Percentiles rank a stretch among this genome's conserved stretches.
phyloP scores from a whole-genome alignment of 1,139 yeast genomes.

The Geotrichum reessii region DNA sequence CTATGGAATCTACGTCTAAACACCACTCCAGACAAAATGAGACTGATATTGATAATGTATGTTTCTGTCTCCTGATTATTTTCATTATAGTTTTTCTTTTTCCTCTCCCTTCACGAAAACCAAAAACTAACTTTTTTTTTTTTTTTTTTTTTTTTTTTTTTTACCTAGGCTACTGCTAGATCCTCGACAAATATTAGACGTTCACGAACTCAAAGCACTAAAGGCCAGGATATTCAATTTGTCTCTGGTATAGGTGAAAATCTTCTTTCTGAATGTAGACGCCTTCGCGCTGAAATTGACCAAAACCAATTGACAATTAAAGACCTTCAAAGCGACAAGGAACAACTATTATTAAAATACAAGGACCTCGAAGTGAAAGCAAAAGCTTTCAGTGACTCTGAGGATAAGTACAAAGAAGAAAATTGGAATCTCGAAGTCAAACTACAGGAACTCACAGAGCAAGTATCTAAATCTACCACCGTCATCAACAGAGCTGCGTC shows the following conservation, averaged over 20 bases:
- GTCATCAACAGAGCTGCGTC: slow-evolving; percentile 27
- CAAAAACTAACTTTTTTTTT: background rate
- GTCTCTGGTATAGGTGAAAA: slow-evolving; percentile 81
- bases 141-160: background rate
- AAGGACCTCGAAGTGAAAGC: slow-evolving; percentile 35
- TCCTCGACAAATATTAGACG: background rate
- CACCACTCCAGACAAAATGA: background rate
- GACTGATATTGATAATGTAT: background rate
- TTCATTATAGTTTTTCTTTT: background rate
- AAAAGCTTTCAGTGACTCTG: slow-evolving; percentile 35
- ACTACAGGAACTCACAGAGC: slow-evolving; percentile 48
- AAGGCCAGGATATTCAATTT: slow-evolving; percentile 60
- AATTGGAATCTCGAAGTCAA: slow-evolving; percentile 75
- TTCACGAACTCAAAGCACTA: slow-evolving; percentile 16
- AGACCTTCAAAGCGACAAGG: slow-evolving; percentile 39
- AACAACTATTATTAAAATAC: slow-evolving; percentile 39
- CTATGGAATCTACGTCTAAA: background rate
- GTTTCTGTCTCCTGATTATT: background rate
- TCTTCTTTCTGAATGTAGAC: slow-evolving; percentile 69
- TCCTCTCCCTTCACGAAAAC: background rate
- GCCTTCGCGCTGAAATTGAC: slow-evolving; percentile 49
- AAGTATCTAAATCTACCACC: slow-evolving; percentile 33
- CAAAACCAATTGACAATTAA: slow-evolving; percentile 50
- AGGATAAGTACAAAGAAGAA: slow-evolving; percentile 56
- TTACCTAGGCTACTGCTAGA: background rate